Conservation (phyloP, 75 land plant genomes). For the Cupressus sempervirens region DNA sequence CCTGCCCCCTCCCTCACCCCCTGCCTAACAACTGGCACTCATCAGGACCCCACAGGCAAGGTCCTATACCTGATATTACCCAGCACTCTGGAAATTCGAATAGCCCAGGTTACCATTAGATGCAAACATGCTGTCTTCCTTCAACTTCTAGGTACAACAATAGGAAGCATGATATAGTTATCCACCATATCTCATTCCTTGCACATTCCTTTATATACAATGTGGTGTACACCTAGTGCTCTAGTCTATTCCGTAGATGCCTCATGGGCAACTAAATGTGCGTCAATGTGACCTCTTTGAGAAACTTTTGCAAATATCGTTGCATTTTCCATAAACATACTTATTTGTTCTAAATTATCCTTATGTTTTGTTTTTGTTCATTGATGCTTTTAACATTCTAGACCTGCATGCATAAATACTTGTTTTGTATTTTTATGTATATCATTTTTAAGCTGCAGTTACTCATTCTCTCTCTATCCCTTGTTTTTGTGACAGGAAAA, state of each 20-base stretch:
- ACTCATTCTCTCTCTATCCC: not conserved
- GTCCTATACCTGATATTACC: not conserved
- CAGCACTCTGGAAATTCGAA: not conserved
- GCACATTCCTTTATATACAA: not conserved
- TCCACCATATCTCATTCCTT: not conserved
- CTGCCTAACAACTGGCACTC: not conserved
- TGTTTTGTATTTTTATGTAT: not conserved
- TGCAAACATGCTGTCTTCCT: not conserved
- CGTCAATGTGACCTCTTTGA: not conserved
- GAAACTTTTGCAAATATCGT: not conserved
- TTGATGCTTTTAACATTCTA: not conserved
- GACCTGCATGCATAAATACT: not conserved
- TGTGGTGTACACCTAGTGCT: not conserved
- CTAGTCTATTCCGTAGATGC: not conserved
- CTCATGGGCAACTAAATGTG: not conserved
- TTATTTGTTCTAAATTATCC: not conserved
- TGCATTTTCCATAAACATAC: not conserved
- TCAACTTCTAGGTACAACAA: not conserved
- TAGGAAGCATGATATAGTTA: not conserved
- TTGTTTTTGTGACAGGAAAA: slow-evolving; percentile 6
- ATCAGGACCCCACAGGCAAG: not conserved
- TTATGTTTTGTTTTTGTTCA: not conserved
- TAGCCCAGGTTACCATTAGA: not conserved
- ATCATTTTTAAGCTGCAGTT: not conserved
- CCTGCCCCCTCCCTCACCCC: too few species aligned